Base-by-base conservation (phyloP, 495 filamentous ascomycete genomes). In the Cladorrhinum samala region DNA sequence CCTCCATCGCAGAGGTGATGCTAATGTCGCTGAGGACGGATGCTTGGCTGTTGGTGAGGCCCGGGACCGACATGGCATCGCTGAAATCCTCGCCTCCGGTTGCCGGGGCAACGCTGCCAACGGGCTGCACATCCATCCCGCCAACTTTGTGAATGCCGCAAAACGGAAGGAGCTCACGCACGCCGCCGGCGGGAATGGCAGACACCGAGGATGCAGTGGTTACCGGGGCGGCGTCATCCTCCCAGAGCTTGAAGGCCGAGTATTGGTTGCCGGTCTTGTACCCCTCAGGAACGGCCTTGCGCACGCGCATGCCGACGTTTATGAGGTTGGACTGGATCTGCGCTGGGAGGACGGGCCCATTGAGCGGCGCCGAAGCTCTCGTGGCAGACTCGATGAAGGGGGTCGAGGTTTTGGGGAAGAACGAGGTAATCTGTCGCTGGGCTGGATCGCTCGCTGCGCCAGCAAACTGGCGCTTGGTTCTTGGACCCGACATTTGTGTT, bases 251-350 rank as follows among this genome's bases (percentile, higher is more conserved):
- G 53, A 77, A 75, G 52, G 59, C 64, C 39, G 59, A 68, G 63
- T 78, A 72, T 53, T 55, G 52, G 73, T 62, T 62, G 55, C 80
- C 78, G 11, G 87, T 92, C 72, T 92, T 94, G 74, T 95, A 95
- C 48, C 92, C 92, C 53, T 95, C 90, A 0, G 88, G 87, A 2
- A 97, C 83, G 9, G 86, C 84, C 69, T 97, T 96, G 54, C 92
- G 85, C 47, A 97, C 80, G 30, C 91, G 83, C 88, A 96, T 94
- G 58, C 92, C 92, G 49, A 97, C 91, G 54, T 77, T 85, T 3
- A 96, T 74, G 13, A 96, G 83, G 14, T 84, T 85, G 14, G 89
- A 74, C 66, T 93, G 88, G 19, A 95, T 77, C 18, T 72, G 73
- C 8, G 70, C 64, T 8, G 89, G 80, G 17, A 89, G 75, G 19